Evolutionary conservation across 768 basidiomycete genomes (phyloP).

Genomic region (Kwoniella sp.): DNA sequence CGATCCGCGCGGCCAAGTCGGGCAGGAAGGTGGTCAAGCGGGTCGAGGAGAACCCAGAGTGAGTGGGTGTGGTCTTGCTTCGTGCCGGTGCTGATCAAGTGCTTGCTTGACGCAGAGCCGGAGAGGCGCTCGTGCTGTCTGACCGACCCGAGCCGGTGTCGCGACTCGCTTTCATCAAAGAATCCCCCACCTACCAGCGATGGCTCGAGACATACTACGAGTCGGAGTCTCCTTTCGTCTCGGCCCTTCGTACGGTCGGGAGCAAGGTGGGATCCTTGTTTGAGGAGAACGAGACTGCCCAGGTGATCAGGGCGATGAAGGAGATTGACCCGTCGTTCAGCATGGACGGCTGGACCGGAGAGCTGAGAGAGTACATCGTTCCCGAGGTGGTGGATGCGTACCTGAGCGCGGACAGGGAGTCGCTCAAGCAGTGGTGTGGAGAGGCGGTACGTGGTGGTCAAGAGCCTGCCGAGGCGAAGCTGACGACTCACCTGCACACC

Average conservation of each 20-base stretch:
- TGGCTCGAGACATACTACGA: slow-evolving; percentile 67
- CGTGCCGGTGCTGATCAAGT: neutral
- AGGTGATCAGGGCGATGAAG: slow-evolving; percentile 81
- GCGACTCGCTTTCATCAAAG: slow-evolving; percentile 30
- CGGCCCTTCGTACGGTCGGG: slow-evolving; percentile 74
- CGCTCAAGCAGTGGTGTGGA: slow-evolving; percentile 83
- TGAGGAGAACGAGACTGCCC: slow-evolving; percentile 97
- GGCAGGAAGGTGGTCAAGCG: slow-evolving; percentile 61
- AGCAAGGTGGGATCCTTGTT: slow-evolving; percentile 75
- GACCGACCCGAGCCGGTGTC: slow-evolving; percentile 28
- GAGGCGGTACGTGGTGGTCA: slow-evolving; percentile 69
- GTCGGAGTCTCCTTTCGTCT: slow-evolving; percentile 84
- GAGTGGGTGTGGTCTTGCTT: slow-evolving; percentile 46
- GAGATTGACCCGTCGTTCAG: slow-evolving; percentile 81
- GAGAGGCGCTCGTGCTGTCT: slow-evolving; percentile 71
- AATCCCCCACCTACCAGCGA: slow-evolving; percentile 38
- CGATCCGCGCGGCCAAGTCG: slow-evolving; percentile 70
- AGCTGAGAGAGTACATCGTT: slow-evolving; percentile 91
- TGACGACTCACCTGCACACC: neutral
- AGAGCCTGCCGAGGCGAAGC: neutral
- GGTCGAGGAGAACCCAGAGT: slow-evolving; percentile 75
- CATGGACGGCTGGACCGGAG: slow-evolving; percentile 79
- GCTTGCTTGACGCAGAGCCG: slow-evolving; percentile 63
- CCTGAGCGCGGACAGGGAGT: slow-evolving; percentile 78
- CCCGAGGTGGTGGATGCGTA: slow-evolving; percentile 98